phyloP scores from a whole-genome alignment of 805 yeast genomes.

The Myxozyma lipomycoides region DNA sequence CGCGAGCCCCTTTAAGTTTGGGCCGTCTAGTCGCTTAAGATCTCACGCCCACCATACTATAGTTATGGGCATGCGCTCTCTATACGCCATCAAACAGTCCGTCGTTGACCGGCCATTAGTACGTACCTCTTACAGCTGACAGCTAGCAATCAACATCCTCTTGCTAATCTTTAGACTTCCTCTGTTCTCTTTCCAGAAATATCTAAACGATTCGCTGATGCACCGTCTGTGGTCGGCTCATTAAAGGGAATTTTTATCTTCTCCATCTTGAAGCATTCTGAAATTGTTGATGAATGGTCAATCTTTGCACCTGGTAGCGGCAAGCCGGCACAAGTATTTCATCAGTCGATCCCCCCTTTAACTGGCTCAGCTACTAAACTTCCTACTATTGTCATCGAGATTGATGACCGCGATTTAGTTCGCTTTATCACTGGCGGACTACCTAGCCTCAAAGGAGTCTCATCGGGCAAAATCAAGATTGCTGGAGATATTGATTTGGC shows the following conservation, averaged over 20 bases:
- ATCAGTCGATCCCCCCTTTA: slow-evolving; percentile 16
- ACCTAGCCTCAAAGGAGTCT: slow-evolving; percentile 23
- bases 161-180: slow-evolving; percentile 15
- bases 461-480: slow-evolving; percentile 19
- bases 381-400: slow-evolving; percentile 21
- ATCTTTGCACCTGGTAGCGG: slow-evolving; percentile 11
- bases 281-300: slow-evolving; percentile 21
- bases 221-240: slow-evolving; percentile 6
- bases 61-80: too few species aligned
- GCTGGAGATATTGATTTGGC: slow-evolving; percentile 28
- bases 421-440: slow-evolving; percentile 19
- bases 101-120: too few species aligned
- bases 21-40: too few species aligned
- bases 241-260: slow-evolving; percentile 19
- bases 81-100: too few species aligned
- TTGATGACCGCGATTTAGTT: slow-evolving; percentile 21
- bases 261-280: slow-evolving; percentile 10
- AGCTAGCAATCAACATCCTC: too few species aligned
- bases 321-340: slow-evolving; percentile 10
- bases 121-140: too few species aligned
- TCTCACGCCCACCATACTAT: too few species aligned
- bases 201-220: slow-evolving; percentile 7
- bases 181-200: slow-evolving; percentile 18
- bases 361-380: slow-evolving; percentile 1
- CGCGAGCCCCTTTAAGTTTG: too few species aligned